Percentiles rank a stretch among this genome's conserved stretches.
Evolutionary conservation across 2,329 filamentous ascomycete species (phyloP).

Genomic region (Colletotrichum tamarilloi): DNA sequence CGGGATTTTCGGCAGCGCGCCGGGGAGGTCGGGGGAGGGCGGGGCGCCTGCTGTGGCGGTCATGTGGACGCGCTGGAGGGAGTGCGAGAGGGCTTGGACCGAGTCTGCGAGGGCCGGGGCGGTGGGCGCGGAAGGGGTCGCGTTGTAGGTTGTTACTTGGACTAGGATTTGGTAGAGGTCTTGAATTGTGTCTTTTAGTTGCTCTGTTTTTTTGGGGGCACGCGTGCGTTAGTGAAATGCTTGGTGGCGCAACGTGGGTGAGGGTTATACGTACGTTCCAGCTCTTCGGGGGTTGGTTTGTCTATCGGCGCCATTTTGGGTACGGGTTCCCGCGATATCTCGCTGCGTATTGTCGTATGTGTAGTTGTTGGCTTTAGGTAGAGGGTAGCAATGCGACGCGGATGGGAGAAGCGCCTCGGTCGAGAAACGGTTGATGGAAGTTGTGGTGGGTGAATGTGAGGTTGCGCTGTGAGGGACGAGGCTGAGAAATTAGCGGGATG

Average conservation of each 20-base stretch:
- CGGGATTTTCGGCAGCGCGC: conserved; percentile 63
- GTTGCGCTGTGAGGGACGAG: conserved; percentile 4
- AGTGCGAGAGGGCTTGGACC: conserved; percentile 49
- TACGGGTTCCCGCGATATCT: conserved; percentile 16
- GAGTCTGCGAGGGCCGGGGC: conserved; percentile 32
- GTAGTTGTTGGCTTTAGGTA: not conserved
- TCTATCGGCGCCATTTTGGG: conserved; percentile 55
- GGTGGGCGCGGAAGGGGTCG: conserved; percentile 38
- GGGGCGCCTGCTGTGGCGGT: conserved; percentile 49
- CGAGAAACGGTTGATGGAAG: not conserved
- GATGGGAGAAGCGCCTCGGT: too few relatives aligned
- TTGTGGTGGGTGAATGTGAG: not conserved
- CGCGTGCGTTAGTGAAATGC: not conserved
- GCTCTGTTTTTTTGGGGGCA: conserved; percentile 50
- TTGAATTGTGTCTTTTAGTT: conserved; percentile 72
- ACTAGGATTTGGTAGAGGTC: conserved; percentile 74
- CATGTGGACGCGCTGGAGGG: conserved; percentile 52
- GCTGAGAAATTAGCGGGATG: conserved; percentile 12
- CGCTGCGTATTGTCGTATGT: too few relatives aligned
- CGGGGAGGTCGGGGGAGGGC: conserved; percentile 30
- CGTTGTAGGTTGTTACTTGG: conserved; percentile 71
- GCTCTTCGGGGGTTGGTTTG: conserved; percentile 48
- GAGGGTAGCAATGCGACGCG: not conserved
- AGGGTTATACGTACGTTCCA: conserved; percentile 49
- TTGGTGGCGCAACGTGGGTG: too few relatives aligned